These are phyloP conservation scores for Candida broadrunensis DNA, from an alignment of 805 yeast genomes.

Conservation along the genomic window DNA sequence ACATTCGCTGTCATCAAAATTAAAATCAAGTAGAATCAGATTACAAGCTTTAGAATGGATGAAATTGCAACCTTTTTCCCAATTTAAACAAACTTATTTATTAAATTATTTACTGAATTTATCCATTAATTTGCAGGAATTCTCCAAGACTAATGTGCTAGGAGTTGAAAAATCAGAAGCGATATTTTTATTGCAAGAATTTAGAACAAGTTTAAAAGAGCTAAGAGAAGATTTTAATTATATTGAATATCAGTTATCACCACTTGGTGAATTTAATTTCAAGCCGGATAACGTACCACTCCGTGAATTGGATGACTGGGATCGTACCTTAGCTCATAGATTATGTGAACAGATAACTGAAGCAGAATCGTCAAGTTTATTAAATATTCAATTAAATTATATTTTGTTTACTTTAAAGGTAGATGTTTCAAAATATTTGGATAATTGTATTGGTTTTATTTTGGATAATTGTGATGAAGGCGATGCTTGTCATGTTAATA, in stretches of 20 bases:
- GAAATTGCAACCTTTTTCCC: slow-evolving; percentile 31
- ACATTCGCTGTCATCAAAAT: slow-evolving; percentile 6
- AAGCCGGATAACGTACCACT: background rate
- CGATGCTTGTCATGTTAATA: slow-evolving; percentile 1
- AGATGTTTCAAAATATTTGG: slow-evolving; percentile 23
- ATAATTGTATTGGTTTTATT: slow-evolving; percentile 11
- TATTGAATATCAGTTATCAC: slow-evolving; percentile 4
- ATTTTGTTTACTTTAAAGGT: slow-evolving; percentile 31
- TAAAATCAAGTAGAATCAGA: slow-evolving; percentile 17
- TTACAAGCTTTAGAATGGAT: slow-evolving; percentile 38
- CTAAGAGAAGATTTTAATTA: slow-evolving; percentile 17
- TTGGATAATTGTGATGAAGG: slow-evolving; percentile 6
- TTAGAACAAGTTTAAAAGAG: slow-evolving; percentile 16
- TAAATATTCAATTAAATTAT: slow-evolving; percentile 36
- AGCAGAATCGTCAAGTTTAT: slow-evolving; percentile 14
- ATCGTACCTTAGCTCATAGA: slow-evolving; percentile 13
- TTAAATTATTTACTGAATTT: slow-evolving; percentile 15
- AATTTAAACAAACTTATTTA: slow-evolving; percentile 20
- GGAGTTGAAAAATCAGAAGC: slow-evolving; percentile 13
- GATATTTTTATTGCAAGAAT: slow-evolving; percentile 16
- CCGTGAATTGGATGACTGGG: slow-evolving; percentile 26
- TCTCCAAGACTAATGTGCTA: slow-evolving; percentile 12
- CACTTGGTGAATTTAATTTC: background rate
- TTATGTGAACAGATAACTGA: slow-evolving; percentile 11
- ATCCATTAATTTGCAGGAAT: slow-evolving; percentile 10